Percentiles rank a stretch among this genome's conserved stretches.
phyloP scores from a whole-genome alignment of 2,329 filamentous ascomycete species.

The Juglanconis oblonga region DNA sequence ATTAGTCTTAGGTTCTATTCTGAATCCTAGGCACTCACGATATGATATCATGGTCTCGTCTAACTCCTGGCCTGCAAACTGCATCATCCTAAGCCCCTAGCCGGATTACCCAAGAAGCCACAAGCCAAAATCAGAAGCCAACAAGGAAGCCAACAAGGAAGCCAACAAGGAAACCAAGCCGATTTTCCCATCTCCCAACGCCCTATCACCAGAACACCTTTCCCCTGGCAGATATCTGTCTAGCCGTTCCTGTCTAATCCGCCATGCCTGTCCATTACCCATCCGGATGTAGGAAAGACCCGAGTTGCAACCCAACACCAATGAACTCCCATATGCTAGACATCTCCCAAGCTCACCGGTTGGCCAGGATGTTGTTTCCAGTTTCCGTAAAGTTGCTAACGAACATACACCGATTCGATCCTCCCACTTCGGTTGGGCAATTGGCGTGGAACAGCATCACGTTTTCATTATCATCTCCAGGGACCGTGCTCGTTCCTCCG shows the following conservation, averaged over 20 bases:
- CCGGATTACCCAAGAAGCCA: neutral
- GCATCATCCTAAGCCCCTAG: neutral
- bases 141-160: neutral
- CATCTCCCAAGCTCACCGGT: neutral
- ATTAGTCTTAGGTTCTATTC: neutral
- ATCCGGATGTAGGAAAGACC: too few relatives aligned
- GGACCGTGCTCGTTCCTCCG: conserved; percentile 15
- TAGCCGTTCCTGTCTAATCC: neutral
- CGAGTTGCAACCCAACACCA: conserved; percentile 1
- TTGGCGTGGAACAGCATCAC: conserved; percentile 18
- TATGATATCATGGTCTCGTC: neutral
- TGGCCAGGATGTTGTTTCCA: conserved; percentile 9
- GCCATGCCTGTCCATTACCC: neutral
- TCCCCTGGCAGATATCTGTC: neutral
- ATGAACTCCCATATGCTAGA: neutral
- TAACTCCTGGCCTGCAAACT: neutral
- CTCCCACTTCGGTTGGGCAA: conserved; percentile 8
- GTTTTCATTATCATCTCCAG: neutral
- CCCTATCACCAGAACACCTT: neutral
- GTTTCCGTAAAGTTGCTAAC: conserved; percentile 15
- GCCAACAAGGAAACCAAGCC: neutral
- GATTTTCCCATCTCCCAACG: neutral
- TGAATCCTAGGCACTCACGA: neutral
- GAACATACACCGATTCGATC: conserved; percentile 16
- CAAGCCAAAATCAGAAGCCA: neutral